Base-by-base conservation (phyloP, 352 stramenopile genomes). In the Globisporangium cystogenes region DNA sequence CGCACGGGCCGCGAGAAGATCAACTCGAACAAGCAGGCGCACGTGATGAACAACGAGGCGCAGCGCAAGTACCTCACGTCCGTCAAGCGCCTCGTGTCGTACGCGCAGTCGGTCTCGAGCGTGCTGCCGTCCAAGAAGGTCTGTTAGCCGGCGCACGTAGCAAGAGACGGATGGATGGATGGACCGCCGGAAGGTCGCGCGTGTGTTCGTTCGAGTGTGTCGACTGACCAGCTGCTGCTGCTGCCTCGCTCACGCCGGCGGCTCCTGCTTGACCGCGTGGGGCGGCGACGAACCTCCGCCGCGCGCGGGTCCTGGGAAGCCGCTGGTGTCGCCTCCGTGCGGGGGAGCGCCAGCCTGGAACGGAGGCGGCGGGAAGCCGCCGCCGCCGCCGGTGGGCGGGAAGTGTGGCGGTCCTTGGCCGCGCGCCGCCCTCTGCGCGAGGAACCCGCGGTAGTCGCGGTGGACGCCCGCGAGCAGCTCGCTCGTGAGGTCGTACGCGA, bases 41-140 rank as follows among this genome's bases (percentile, higher is more conserved):
- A 99, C 75, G 95, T 99, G 51, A 99, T 99, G 96, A 99, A 99
- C 87, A 98, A 98, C 65, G 97, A 99, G 70, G 70, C 92, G 29
- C 86, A 97, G 68, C 82, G 97, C 53, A 99, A 99, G 78, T 99
- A 99, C 69, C 85, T 99, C 51, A 99, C 96, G 42, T 97, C 85
- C 18, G 89, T 99, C 40, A 99, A 99, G 75, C 87, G 96, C 10
- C 80, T 99, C 35, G 97, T 99, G 62, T 99, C 88, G 54, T 99
- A 98, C 67, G 81, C 85, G 15, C 96, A 99, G 76, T 93, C 82
- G 11, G 70, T 94, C 55, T 82, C 84, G 5, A 88, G 76, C 50
- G 84, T 87, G 20, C 51, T 89, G 36, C 86, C 86, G 29, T 94
- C 83, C n/a, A 94, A 96, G 63, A 89, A 87, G 60, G 86, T 96